These are phyloP conservation scores for Trichocladium antarcticum DNA, from an alignment of 495 filamentous ascomycete species.

Conservation along the genomic window DNA sequence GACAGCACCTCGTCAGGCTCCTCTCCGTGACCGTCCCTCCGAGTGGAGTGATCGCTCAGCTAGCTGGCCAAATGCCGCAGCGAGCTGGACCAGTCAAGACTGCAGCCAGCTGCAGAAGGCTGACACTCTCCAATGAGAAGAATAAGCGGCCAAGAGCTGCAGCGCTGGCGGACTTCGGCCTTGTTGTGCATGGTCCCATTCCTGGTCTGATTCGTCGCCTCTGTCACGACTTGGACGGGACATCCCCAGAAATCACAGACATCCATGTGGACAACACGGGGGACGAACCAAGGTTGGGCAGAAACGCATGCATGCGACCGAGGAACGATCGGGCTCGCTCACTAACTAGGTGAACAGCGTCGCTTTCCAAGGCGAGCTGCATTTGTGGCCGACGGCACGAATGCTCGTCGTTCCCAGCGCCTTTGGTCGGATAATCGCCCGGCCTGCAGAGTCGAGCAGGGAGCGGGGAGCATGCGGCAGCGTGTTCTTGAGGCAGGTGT, in stretches of 20 bases:
- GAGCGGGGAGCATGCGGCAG: background rate
- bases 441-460: background rate
- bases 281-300: constrained; percentile 19
- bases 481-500: background rate
- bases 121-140: constrained; percentile 20
- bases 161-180: constrained; percentile 16
- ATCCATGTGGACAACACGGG: background rate
- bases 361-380: background rate
- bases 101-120: constrained; percentile 25
- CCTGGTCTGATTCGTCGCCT: constrained; percentile 13
- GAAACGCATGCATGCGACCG: constrained; percentile 20
- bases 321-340: constrained; percentile 3
- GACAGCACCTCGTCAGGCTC: no score
- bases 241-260: background rate
- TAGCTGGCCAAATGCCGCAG: constrained; percentile 6
- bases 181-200: constrained; percentile 16
- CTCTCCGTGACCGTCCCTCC: no score
- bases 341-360: background rate
- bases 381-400: no score
- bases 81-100: constrained; percentile 20
- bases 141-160: background rate
- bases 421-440: no score
- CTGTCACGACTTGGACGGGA: background rate
- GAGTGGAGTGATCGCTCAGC: background rate
- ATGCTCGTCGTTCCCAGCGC: no score